Evolutionary conservation across 768 basidiomycete genomes (phyloP), one percentile per base, ranked within the genome.

Genomic region (Cystobasidiopsis lactophilus): DNA sequence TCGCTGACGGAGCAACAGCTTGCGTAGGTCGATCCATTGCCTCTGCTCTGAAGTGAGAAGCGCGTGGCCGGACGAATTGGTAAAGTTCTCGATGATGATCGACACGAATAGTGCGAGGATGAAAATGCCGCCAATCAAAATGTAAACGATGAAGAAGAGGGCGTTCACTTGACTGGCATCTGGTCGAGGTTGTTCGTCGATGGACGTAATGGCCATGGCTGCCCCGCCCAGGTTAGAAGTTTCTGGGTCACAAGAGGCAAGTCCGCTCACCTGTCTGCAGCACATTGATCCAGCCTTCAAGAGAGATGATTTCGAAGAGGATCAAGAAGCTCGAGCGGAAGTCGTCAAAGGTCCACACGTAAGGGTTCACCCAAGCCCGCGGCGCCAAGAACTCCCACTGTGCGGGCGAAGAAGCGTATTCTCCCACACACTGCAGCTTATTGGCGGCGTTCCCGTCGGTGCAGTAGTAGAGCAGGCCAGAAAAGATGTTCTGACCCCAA

Each of bases 251-350:
- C 7, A 43, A 9, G 10, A 26, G 10, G 18, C 24, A n/a, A 43
- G 9, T 7, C 40, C 19, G 11, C 11, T 19, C 19, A 43, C n/a
- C 80, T 24, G 79, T 73, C 35, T 67, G 69, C 80, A 93, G 81
- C 47, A 88, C 91, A 63, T 89, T 85, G n/a, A 83, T 75, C 91
- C 89, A 95, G 2, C 91, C 91, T 68, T 91, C 88, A 46, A 93
- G 69, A 0, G 88, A 91, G 23, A 95, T 85, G 58, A 91, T 86
- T 68, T 96, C 91, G 61, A 93, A 95, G 1, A 95, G 73, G 62
- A 95, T 93, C 50, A 95, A 73, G 38, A 95, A 70, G 0, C 85
- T 80, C 3, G 78, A 69, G 5, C 75, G 72, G 67, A 95, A 95
- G 14, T 71, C 76, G 67, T 96, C 91, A 63, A 95, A 96, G 2